Conservation (phyloP, 257 asterid genomes). For the Plantago elongata region DNA sequence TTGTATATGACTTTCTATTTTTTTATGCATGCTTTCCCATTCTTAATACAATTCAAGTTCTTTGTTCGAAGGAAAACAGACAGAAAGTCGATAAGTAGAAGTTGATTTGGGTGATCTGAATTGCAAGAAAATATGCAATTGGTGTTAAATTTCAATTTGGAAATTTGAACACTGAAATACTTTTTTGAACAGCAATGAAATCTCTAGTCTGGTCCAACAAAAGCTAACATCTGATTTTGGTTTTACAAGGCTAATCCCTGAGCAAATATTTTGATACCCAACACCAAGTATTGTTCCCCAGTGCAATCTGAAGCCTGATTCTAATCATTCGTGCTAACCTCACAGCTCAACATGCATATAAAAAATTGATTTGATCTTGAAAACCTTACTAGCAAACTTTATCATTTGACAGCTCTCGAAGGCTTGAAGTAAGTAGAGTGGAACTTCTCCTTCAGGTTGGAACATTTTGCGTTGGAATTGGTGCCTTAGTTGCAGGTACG, state of each 20-base stretch:
- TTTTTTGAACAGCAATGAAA: background rate
- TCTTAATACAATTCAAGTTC: background rate
- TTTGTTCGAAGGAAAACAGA: background rate
- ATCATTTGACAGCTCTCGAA: constrained; percentile 68
- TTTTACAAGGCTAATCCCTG: no score
- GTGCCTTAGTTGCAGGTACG: constrained; percentile 90
- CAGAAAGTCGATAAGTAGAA: background rate
- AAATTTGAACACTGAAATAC: background rate
- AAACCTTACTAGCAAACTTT: background rate
- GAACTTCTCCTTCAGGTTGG: constrained; percentile 98
- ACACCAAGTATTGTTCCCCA: no score
- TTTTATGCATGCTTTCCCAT: background rate
- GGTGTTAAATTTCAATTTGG: background rate
- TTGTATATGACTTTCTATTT: background rate
- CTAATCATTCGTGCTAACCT: background rate
- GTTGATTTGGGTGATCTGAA: background rate
- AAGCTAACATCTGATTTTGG: background rate
- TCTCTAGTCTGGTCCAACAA: background rate
- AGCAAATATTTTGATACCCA: no score
- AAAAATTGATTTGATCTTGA: no score
- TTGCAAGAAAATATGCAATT: background rate
- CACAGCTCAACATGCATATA: background rate
- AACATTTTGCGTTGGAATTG: constrained; percentile 78
- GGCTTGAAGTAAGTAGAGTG: constrained; percentile 97
- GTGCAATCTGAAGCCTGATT: no score